Conservation (phyloP, 441 rosid genomes). For the Arabidopsis hybrid region DNA sequence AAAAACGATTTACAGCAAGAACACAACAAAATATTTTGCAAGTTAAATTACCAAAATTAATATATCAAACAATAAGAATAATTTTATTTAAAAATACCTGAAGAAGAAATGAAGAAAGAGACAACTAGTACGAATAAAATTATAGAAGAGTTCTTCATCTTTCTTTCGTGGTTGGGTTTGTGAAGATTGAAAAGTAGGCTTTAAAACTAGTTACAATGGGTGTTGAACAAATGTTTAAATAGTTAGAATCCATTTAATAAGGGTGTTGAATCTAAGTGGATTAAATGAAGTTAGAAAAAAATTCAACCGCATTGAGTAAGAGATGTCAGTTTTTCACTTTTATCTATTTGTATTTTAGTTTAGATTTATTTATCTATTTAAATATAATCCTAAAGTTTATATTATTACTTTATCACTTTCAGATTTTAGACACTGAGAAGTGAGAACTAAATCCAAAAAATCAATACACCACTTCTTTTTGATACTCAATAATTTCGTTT, state of each 20-base stretch:
- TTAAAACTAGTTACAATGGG: neutral
- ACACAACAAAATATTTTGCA: neutral
- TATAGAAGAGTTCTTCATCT: neutral
- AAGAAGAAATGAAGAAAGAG: neutral
- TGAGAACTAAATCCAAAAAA: neutral
- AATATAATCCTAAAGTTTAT: too few species aligned
- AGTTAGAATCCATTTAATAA: too few species aligned
- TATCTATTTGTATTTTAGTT: neutral
- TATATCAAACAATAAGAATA: neutral
- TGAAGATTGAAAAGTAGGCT: neutral
- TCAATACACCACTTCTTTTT: too few species aligned
- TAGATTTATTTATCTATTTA: neutral
- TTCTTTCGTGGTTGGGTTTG: neutral
- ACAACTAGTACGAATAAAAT: neutral
- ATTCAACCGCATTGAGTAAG: too few species aligned
- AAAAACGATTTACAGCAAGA: neutral
- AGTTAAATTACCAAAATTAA: neutral
- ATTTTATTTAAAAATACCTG: neutral
- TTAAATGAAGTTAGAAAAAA: too few species aligned
- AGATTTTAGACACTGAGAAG: neutral
- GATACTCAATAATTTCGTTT: too few species aligned
- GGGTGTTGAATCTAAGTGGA: too few species aligned
- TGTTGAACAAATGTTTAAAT: too few species aligned
- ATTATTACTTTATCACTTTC: neutral
- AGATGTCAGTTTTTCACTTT: too few species aligned